Percentiles rank a stretch among this genome's conserved stretches.
Conservation (phyloP, 495 filamentous ascomycete genomes). For the Platismatia glauca region DNA sequence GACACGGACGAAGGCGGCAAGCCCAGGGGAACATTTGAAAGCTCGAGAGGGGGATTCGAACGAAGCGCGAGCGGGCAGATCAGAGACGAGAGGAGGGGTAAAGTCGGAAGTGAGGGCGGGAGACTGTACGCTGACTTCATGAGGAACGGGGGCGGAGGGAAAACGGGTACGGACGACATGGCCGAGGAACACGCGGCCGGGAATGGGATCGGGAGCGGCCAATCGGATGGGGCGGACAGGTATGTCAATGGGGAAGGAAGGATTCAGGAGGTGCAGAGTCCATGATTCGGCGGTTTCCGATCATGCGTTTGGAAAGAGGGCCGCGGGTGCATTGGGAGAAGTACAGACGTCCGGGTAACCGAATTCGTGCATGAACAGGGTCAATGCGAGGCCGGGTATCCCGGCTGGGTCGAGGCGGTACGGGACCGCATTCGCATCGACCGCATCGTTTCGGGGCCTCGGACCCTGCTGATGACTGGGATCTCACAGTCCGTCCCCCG, state of each 20-base stretch:
- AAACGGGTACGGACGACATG: neutral
- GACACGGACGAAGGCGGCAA: neutral
- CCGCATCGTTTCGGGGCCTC: too few relatives aligned
- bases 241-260: slow-evolving; percentile 10
- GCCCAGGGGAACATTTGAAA: neutral
- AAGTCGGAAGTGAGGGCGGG: slow-evolving; percentile 3
- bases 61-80: neutral
- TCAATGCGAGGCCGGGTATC: too few relatives aligned
- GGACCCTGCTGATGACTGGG: too few relatives aligned
- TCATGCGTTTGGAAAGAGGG: neutral
- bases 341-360: neutral
- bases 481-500: too few relatives aligned
- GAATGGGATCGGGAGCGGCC: neutral
- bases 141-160: neutral
- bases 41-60: neutral
- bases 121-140: slow-evolving; percentile 22
- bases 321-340: neutral
- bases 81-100: neutral
- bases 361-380: neutral
- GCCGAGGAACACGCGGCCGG: too few relatives aligned
- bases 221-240: slow-evolving; percentile 1
- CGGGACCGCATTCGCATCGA: too few relatives aligned
- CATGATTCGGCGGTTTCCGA: neutral
- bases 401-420: too few relatives aligned
- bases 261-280: slow-evolving; percentile 18